These are phyloP conservation scores for Coix lacrymajobi DNA, from an alignment of 176 grass and related monocot species.

Conservation along the genomic window DNA sequence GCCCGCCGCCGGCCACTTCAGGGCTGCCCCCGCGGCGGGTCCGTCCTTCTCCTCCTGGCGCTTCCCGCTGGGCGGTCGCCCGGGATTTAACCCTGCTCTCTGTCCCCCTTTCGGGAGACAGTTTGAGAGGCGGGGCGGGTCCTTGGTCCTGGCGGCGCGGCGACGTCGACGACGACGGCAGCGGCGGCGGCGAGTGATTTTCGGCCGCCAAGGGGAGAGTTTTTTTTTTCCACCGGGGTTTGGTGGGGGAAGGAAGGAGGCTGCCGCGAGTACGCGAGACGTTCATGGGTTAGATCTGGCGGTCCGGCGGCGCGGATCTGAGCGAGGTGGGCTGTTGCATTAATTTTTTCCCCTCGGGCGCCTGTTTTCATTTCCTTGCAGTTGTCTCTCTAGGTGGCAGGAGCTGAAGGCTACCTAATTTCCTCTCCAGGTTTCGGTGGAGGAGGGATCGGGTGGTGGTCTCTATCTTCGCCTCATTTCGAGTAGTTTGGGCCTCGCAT, in stretches of 20 bases:
- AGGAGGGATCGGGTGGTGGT: constrained; percentile 9
- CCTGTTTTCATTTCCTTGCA: background rate
- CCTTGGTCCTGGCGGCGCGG: background rate
- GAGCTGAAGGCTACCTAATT: background rate
- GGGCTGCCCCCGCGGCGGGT: no score
- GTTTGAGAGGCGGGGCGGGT: background rate
- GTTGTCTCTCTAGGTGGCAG: background rate
- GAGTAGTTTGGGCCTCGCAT: background rate
- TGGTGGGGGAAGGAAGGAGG: background rate
- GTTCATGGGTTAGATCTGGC: constrained; percentile 54
- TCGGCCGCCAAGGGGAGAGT: background rate
- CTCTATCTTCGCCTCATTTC: constrained; percentile 27
- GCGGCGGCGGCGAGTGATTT: background rate
- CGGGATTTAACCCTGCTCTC: background rate
- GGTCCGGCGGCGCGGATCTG: constrained; percentile 25
- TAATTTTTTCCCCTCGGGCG: background rate
- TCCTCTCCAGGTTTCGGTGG: constrained; percentile 25
- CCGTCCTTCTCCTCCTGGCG: background rate
- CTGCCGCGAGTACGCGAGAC: background rate
- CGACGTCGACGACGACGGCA: background rate
- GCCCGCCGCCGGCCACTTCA: background rate
- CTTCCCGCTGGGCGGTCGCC: background rate
- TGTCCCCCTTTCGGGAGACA: background rate
- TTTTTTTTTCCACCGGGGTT: background rate
- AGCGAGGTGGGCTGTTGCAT: constrained; percentile 13